phyloP scores from a whole-genome alignment of 352 stramenopile species.

The Globisporangium mamillatum region DNA sequence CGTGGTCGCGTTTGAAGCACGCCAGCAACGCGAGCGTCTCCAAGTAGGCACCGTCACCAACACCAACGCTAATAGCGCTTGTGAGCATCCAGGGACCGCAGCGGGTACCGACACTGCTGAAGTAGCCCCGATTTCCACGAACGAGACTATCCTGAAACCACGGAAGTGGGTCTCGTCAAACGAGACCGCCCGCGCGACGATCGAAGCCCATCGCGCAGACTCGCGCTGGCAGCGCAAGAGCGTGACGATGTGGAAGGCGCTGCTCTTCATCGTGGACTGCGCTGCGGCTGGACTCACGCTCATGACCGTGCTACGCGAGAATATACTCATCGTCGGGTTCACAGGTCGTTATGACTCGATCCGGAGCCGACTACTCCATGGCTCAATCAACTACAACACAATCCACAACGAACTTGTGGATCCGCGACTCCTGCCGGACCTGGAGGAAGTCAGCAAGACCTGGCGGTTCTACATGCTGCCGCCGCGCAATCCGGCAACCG shows the following conservation, averaged over 20 bases:
- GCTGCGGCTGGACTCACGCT: conserved; percentile 26
- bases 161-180: not conserved
- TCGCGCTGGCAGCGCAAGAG: conserved; percentile 5
- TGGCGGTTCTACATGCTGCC: conserved; percentile 34
- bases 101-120: not conserved
- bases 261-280: conserved; percentile 16
- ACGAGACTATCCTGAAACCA: not conserved
- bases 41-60: not conserved
- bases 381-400: conserved; percentile 44
- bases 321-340: conserved; percentile 19
- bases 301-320: conserved; percentile 29
- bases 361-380: conserved; percentile 14
- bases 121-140: not conserved
- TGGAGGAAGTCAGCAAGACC: conserved; percentile 27
- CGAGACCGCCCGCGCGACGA: not conserved
- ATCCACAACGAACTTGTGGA: conserved; percentile 36
- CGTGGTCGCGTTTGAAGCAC: not conserved
- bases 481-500: conserved; percentile 17
- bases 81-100: not conserved
- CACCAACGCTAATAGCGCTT: too few relatives aligned
- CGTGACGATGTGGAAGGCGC: conserved; percentile 4
- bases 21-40: not conserved
- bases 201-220: not conserved
- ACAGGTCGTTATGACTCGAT: conserved; percentile 19
- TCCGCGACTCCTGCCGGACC: conserved; percentile 24